Conservation (phyloP, 345 rosid species). For the Lepidium africanum region DNA sequence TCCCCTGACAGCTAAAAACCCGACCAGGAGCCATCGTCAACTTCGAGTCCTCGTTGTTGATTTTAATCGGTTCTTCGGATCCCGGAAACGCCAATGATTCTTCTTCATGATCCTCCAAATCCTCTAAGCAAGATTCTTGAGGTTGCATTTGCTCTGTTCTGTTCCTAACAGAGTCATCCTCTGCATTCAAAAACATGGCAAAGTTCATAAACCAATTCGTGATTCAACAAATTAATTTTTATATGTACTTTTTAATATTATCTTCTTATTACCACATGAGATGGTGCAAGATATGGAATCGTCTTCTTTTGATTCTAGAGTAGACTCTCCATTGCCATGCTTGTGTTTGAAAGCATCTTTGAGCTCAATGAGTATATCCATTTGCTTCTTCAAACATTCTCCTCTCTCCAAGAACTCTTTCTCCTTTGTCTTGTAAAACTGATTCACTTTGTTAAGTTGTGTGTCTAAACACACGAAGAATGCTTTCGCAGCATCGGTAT, state of each 20-base stretch:
- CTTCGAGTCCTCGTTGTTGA: slow-evolving; percentile 41
- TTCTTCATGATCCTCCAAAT: slow-evolving; percentile 30
- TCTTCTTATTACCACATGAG: slow-evolving; percentile 50
- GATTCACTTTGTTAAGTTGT: slow-evolving; percentile 95
- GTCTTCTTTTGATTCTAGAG: slow-evolving; percentile 63
- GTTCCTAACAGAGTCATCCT: slow-evolving; percentile 56
- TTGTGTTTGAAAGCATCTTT: slow-evolving; percentile 51
- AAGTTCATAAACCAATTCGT: not conserved
- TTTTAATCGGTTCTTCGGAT: slow-evolving; percentile 41
- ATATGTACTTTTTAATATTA: not conserved
- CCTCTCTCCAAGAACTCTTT: slow-evolving; percentile 89
- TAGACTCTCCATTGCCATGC: slow-evolving; percentile 36
- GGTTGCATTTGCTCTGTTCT: slow-evolving; percentile 47
- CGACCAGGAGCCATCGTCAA: slow-evolving; percentile 41
- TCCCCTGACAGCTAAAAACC: slow-evolving; percentile 63
- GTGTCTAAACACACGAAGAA: slow-evolving; percentile 69
- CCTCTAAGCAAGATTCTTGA: slow-evolving; percentile 40
- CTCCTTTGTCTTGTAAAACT: slow-evolving; percentile 75
- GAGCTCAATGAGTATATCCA: slow-evolving; percentile 76
- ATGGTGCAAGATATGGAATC: slow-evolving; percentile 68
- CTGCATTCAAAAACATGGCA: slow-evolving; percentile 32
- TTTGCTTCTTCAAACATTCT: slow-evolving; percentile 72
- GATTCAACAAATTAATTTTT: not conserved
- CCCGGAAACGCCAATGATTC: slow-evolving; percentile 30
- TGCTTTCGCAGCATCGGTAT: slow-evolving; percentile 60